Evolutionary conservation across 768 basidiomycete species (phyloP).

Genomic region (Calocybe indica): DNA sequence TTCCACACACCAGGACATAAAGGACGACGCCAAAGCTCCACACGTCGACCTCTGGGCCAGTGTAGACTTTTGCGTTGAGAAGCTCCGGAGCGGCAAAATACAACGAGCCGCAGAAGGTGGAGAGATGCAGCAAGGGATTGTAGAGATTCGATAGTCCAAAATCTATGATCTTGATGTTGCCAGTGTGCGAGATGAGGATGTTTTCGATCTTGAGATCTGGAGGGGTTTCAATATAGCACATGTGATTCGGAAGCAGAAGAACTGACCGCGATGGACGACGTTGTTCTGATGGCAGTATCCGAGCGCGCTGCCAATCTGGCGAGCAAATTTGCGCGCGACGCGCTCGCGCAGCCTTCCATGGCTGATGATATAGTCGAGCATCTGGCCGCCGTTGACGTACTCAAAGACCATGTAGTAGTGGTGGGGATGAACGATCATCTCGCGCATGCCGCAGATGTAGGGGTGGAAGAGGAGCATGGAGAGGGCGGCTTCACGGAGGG

Average conservation of each 20-base stretch:
- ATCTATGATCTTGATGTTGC: slow-evolving; percentile 99
- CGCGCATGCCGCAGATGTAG: slow-evolving; percentile 98
- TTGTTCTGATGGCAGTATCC: slow-evolving; percentile 97
- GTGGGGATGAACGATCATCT: slow-evolving; percentile 95
- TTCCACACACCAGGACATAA: slow-evolving; percentile 96
- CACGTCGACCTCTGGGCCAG: slow-evolving; percentile 96
- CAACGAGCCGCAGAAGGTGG: slow-evolving; percentile 95
- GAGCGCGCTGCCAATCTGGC: slow-evolving; percentile 94
- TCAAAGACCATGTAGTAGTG: slow-evolving; percentile 99
- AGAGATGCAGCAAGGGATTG: slow-evolving; percentile 73
- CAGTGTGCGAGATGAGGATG: slow-evolving; percentile 96
- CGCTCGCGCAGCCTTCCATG: slow-evolving; percentile 94
- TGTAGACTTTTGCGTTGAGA: slow-evolving; percentile 94
- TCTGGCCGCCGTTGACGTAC: slow-evolving; percentile 98
- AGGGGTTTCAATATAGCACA: background rate
- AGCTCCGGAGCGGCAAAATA: slow-evolving; percentile 99
- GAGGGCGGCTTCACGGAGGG: slow-evolving; percentile 91
- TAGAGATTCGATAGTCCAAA: slow-evolving; percentile 97
- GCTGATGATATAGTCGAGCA: slow-evolving; percentile 99
- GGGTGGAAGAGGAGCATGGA: slow-evolving; percentile 97
- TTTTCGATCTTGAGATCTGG: slow-evolving; percentile 98
- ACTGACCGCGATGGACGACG: slow-evolving; percentile 87
- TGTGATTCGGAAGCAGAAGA: background rate
- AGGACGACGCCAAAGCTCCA: slow-evolving; percentile 99
- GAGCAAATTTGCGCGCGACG: slow-evolving; percentile 93